Evolutionary conservation across 768 basidiomycete genomes (phyloP).

Genomic region (Kockovaella imperatae): DNA sequence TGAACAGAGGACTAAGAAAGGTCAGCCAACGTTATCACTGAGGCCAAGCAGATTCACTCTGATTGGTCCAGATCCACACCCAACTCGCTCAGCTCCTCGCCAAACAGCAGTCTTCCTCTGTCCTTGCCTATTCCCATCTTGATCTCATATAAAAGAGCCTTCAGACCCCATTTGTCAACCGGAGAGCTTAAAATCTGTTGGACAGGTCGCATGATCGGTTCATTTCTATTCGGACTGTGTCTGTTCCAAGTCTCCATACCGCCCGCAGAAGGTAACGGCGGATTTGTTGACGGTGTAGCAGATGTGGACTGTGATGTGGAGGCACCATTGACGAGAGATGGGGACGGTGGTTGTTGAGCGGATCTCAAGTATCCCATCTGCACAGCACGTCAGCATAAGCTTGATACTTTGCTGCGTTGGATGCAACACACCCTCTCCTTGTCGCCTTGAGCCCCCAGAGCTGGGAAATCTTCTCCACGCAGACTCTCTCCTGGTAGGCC

Average conservation of each 20-base stretch:
- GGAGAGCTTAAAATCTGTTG: slow-evolving; percentile 87
- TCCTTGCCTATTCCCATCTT: slow-evolving; percentile 61
- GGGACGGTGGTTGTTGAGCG: slow-evolving; percentile 15
- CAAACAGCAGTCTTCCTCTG: slow-evolving; percentile 70
- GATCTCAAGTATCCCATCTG: slow-evolving; percentile 17
- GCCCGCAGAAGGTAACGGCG: slow-evolving; percentile 20
- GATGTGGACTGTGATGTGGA: slow-evolving; percentile 24
- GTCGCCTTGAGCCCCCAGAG: slow-evolving; percentile 20
- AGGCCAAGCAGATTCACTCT: slow-evolving; percentile 55
- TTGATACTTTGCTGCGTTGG: no score
- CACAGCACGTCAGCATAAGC: neutral
- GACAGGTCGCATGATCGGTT: slow-evolving; percentile 52
- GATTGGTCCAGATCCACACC: slow-evolving; percentile 78
- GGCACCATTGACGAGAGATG: slow-evolving; percentile 13
- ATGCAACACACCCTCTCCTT: slow-evolving; percentile 33
- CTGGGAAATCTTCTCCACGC: slow-evolving; percentile 37
- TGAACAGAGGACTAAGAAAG: slow-evolving; percentile 62
- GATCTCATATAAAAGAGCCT: slow-evolving; percentile 68
- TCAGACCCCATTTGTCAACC: slow-evolving; percentile 88
- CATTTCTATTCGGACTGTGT: slow-evolving; percentile 9
- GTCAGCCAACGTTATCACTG: neutral
- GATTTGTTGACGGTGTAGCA: slow-evolving; percentile 28
- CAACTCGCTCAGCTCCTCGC: slow-evolving; percentile 84
- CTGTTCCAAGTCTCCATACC: slow-evolving; percentile 20
- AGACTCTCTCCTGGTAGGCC: slow-evolving; percentile 14